Evolutionary conservation across 257 asterid genomes (phyloP).

Genomic region (Petunia axillaris): DNA sequence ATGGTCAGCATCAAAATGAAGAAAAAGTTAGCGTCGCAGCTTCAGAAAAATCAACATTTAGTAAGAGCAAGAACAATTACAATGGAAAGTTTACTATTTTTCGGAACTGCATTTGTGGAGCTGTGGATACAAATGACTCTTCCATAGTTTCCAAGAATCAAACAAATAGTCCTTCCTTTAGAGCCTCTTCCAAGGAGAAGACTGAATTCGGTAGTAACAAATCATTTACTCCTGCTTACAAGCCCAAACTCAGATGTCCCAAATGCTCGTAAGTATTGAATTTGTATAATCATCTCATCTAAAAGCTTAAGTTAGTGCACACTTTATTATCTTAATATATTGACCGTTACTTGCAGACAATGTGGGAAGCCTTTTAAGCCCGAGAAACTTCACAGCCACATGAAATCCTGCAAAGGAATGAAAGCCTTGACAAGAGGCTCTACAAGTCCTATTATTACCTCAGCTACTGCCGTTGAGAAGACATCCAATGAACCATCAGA

Average conservation of each 20-base stretch:
- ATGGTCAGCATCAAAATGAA: background rate
- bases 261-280: background rate
- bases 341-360: background rate
- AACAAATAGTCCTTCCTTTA: background rate
- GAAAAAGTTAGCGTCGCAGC: background rate
- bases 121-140: background rate
- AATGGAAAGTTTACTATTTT: background rate
- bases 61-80: background rate
- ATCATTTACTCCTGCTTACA: background rate
- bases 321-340: too few relatives aligned
- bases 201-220: background rate
- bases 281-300: too few relatives aligned
- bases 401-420: background rate
- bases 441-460: background rate
- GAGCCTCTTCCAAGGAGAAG: background rate
- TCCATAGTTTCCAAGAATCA: background rate
- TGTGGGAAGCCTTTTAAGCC: background rate
- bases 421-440: background rate
- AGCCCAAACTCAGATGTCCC: background rate
- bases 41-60: background rate
- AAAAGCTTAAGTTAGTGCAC: too few relatives aligned
- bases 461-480: background rate
- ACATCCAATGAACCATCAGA: background rate
- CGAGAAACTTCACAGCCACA: background rate
- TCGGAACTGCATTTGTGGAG: background rate